Base-by-base conservation (phyloP, 2,329 filamentous ascomycete genomes). In the Alternaria infectoria region DNA sequence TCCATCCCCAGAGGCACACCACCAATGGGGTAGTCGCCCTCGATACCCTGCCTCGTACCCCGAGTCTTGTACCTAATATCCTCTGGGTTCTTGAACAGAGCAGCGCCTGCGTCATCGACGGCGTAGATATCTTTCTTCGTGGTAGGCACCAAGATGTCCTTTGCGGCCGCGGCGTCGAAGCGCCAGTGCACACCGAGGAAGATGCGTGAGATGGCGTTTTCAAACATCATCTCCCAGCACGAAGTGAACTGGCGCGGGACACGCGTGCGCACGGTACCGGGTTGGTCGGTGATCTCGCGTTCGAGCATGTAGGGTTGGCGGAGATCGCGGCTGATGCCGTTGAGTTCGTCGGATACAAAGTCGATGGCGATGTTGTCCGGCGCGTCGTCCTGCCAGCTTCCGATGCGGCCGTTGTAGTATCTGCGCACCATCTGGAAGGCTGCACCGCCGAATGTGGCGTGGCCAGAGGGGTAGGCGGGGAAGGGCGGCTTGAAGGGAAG, bases 101-200 rank as follows among this genome's bases (percentile, higher is more conserved):
- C 63, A 3, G 63, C 62, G 7, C 67, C 67, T 9, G 61, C 59
- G 2, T 32, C 26, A 25, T 69, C 65, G 11, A 59, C 51, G 4
- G 61, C 62, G 17, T 69, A 69, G 0, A 69, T 54, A 19, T 67
- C 55, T 30, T 60, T 55, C 15, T 52, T 65, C 3, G 52, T 57
- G 2, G 67, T 67, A 7, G 65, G 67, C 10, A 69, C 52, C 15
- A 69, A 12, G 8, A 69, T 66, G 23, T 73, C 70, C 25, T 64
- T 59, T 4, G 69, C 59, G 6, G 73, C 66, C 11, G 72, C 73
- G 12, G 73, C 73, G 52, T 75, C 73, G 54, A 74, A 75, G 45
- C 69, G 63, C 73, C 72, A 75, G 54, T 75, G 73, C 2, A 75
- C 73, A 13, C 73, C 73, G 2, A 75, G 66, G 55, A 63, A 75